Percentiles rank a stretch among this genome's conserved stretches.
Conservation (phyloP, 768 basidiomycete species). For the Saitozyma podzolica region DNA sequence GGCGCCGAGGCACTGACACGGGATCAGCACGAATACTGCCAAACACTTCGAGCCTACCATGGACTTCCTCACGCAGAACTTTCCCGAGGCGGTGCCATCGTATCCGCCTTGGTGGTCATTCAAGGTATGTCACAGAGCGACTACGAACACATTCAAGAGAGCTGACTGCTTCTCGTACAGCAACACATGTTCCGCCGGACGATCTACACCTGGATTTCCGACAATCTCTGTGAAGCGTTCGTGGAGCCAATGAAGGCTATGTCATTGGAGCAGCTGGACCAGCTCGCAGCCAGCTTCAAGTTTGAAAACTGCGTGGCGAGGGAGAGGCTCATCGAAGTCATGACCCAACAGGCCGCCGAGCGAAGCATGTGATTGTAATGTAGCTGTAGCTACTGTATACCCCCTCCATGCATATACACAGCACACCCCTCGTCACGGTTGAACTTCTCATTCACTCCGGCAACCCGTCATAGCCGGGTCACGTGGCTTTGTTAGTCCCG, state of each 20-base stretch:
- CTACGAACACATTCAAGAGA: too few species aligned
- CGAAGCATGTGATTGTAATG: background rate
- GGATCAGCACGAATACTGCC: background rate
- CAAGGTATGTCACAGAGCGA: background rate
- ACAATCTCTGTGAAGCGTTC: background rate
- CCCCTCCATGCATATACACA: background rate
- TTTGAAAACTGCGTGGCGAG: conserved; percentile 6
- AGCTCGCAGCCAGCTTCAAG: background rate
- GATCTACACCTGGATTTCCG: conserved; percentile 5
- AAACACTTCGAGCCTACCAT: background rate
- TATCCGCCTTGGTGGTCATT: conserved; percentile 1
- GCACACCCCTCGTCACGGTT: too few species aligned
- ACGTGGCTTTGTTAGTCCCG: too few species aligned
- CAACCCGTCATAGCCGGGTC: too few species aligned
- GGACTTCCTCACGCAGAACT: too few species aligned
- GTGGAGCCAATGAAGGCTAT: too few species aligned
- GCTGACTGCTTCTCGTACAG: too few species aligned
- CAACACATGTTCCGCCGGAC: conserved; percentile 6
- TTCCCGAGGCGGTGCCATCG: background rate
- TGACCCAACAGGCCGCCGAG: conserved; percentile 33
- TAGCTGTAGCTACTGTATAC: background rate
- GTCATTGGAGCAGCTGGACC: too few species aligned
- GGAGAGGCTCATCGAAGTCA: conserved; percentile 1
- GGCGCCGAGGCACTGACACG: too few species aligned
- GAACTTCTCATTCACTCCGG: too few species aligned